Evolutionary conservation across 164 flowering plant genomes (phyloP).

Genomic region (Macadamia tetraphylla): DNA sequence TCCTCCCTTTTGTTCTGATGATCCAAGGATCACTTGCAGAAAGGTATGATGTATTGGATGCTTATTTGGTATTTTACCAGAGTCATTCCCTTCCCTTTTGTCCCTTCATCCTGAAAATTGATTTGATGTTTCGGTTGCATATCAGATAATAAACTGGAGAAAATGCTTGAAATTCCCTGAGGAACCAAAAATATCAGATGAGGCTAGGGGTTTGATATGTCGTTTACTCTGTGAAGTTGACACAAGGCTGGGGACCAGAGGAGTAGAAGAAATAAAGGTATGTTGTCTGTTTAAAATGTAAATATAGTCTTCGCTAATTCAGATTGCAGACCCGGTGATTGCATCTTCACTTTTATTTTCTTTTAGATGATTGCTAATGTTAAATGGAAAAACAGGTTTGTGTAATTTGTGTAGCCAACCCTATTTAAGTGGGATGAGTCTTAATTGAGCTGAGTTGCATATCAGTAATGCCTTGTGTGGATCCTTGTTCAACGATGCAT

Average conservation of each 20-base stretch:
- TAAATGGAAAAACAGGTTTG: too few species aligned
- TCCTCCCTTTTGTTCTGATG: slow-evolving; percentile 92
- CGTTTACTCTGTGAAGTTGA: slow-evolving; percentile 83
- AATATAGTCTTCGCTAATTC: background rate
- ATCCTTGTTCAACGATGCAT: too few species aligned
- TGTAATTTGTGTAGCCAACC: too few species aligned
- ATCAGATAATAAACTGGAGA: slow-evolving; percentile 85
- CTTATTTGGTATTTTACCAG: background rate
- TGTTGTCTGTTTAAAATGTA: background rate
- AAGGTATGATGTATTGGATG: slow-evolving; percentile 40
- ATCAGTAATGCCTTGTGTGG: background rate
- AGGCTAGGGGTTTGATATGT: slow-evolving; percentile 76
- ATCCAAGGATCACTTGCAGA: slow-evolving; percentile 79
- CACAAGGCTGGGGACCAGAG: slow-evolving; percentile 68
- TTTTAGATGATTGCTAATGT: background rate
- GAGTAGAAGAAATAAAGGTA: slow-evolving; percentile 89
- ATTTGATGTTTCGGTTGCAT: slow-evolving; percentile 15
- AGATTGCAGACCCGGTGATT: background rate
- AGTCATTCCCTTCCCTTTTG: background rate
- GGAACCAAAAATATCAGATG: slow-evolving; percentile 69
- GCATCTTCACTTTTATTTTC: background rate
- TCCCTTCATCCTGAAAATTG: slow-evolving; percentile 3
- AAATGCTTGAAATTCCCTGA: slow-evolving; percentile 87
- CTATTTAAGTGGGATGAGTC: too few species aligned
- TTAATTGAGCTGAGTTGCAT: background rate